These are phyloP conservation scores for Eimeria zaria DNA, from an alignment of 169 alveolate species.

Conservation along the genomic window DNA sequence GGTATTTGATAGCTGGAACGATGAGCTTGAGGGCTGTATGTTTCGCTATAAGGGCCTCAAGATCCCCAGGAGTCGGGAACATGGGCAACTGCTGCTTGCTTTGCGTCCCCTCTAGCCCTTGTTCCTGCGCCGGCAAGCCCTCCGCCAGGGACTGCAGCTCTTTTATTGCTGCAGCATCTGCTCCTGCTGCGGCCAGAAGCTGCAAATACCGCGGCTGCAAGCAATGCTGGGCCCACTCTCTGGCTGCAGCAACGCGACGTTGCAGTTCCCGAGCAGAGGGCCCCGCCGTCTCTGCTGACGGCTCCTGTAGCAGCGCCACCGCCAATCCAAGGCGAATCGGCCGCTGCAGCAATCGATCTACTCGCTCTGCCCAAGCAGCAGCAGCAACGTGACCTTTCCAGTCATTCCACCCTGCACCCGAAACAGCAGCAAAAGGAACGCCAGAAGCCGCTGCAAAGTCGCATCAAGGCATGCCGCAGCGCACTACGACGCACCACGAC, in stretches of 20 bases:
- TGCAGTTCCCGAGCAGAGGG: conserved; percentile 82
- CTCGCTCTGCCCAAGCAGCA: conserved; percentile 82
- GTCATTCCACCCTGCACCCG: conserved; percentile 78
- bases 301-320: conserved; percentile 78
- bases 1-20: conserved; percentile 53
- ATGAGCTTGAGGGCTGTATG: conserved; percentile 65
- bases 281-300: conserved; percentile 73
- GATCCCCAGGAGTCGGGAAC: conserved; percentile 47
- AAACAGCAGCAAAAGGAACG: conserved; percentile 29
- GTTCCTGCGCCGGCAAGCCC: not conserved
- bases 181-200: conserved; percentile 77
- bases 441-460: not conserved
- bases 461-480: not conserved
- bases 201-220: conserved; percentile 61
- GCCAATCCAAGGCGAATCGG: conserved; percentile 82
- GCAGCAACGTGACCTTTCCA: conserved; percentile 85
- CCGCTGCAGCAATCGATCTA: conserved; percentile 82
- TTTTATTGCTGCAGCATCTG: conserved; percentile 47
- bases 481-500: not conserved
- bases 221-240: conserved; percentile 72
- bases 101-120: not conserved
- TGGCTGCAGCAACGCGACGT: conserved; percentile 67
- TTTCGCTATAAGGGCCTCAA: conserved; percentile 47
- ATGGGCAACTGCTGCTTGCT: not conserved
- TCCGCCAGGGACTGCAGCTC: conserved; percentile 44